Base-by-base conservation (phyloP, 176 grass and related monocot species). In the Eragrostis nindensis region DNA sequence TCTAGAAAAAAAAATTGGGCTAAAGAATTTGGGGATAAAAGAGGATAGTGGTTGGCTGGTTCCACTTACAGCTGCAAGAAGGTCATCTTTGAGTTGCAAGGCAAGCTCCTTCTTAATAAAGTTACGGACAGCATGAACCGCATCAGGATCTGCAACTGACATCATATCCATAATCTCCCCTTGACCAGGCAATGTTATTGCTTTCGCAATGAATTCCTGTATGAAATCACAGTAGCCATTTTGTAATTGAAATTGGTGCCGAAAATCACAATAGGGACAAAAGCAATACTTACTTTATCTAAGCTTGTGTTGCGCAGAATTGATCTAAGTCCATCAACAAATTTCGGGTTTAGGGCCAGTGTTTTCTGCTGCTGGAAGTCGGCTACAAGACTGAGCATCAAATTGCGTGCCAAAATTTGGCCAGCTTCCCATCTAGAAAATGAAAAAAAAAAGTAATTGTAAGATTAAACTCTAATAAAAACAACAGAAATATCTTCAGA, bases 161-260 rank as follows among this genome's bases (percentile, higher is more conserved):
- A 99, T 99, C 92, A 95, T 95, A 78, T 99, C 96, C 96, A 99
- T 99, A 69, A 99, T 95, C 86, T 99, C 96, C 68, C 96, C 96
- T 89, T 91, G 88, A 86, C 96, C 96, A 77, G 92, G 96, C 49
- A 95, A 84, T n/a, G 92, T 98, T 74, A 98, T 89, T 82, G 92
- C 96, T 81, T 95, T 98, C 17, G 90, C 84, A 88, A 98, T 98
- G 68, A 98, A 95, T 89, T 98, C 96, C 96, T 98, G 57, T 77
- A 89, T 5, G 45, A 64, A 43, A 27, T 27, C 64, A 76, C 18
- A 72, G 62, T 42, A 73, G 85, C 59, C 11, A 46, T 49, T 77
- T 82, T 63, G 68, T n/a, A 82, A 67, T 55, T 47, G 13, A 55
- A 66, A 75, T 56, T 44, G n/a, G 4, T 8, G 32, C 27, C 45